phyloP scores from a whole-genome alignment of 768 basidiomycete species.

The Pholiota microspora region DNA sequence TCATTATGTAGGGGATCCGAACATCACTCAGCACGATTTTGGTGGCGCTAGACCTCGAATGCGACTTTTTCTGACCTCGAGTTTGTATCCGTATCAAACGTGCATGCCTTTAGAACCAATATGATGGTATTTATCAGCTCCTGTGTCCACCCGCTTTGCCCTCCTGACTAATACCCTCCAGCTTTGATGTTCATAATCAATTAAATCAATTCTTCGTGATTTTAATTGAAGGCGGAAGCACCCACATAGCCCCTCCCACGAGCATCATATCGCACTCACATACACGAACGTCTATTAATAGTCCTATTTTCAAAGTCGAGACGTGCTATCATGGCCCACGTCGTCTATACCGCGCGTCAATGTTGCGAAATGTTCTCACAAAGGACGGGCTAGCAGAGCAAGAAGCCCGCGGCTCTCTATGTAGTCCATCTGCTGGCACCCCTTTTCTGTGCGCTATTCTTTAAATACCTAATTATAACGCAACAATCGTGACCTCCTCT shows the following conservation, averaged over 20 bases:
- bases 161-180: no score
- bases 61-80: no score
- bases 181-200: no score
- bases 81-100: no score
- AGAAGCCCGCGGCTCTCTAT: neutral
- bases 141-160: no score
- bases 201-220: no score
- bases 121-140: no score
- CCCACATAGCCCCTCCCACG: neutral
- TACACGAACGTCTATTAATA: neutral
- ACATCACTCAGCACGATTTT: no score
- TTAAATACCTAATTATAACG: neutral
- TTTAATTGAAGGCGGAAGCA: neutral
- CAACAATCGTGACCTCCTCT: neutral
- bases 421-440: neutral
- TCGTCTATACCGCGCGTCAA: neutral
- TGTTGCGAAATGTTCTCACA: neutral
- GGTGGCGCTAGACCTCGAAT: no score
- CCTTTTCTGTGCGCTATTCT: neutral
- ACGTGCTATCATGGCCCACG: neutral
- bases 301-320: neutral
- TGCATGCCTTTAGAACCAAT: no score
- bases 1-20: no score
- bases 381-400: neutral
- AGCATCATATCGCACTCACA: neutral